Base-by-base conservation (phyloP, 177 flowering plant genomes). In the Vitis hybrid region DNA sequence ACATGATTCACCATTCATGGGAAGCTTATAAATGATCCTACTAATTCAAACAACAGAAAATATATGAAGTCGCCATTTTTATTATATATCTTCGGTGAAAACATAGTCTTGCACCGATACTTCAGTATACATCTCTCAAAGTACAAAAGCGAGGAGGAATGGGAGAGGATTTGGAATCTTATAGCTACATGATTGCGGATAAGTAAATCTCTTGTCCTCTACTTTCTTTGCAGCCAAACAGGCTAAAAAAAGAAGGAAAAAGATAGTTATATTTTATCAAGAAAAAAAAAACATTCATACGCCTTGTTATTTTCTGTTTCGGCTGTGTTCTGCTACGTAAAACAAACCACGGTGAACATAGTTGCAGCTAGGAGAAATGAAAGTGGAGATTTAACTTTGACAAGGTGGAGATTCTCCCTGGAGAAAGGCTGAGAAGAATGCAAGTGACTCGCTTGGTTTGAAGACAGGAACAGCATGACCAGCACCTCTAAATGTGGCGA, bases 391-490 rank as follows among this genome's bases (percentile, higher is more conserved):
- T 45, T 62, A 70, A 39, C 83, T 78, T 14, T 73, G 63, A 3
- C 70, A 60, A 18, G 96, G 89, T 3, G 77, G 88, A 66, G 93
- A 66, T 48, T 74, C 65, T 6, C 87, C 91, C 1, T 66, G 68
- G 51, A 95, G 90, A 76, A 93, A 95, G 33, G 91, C 72, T 0
- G 89, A 57, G 72, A 95, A 91, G 78, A 95, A 82, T 6, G 93
- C 91, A 56, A 95, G 84, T 13, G 99, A 87, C 56, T 78, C 74
- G 76, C 90, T 86, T 18, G 98, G 98, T 77, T 93, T 91, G 84
- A 93, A 95, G 58, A 80, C 71, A 0, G 99, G 99, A 62, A 95
- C 99, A 12, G 90, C 93, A 82, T 95, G 99, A 2, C 99, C 99
- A 62, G 98, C 99, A 76, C 98, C 99, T 81, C 93, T 86, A 62